These are phyloP conservation scores for Mucor irregularis DNA, from an alignment of 371 early-diverging fungal species.

Conservation along the genomic window DNA sequence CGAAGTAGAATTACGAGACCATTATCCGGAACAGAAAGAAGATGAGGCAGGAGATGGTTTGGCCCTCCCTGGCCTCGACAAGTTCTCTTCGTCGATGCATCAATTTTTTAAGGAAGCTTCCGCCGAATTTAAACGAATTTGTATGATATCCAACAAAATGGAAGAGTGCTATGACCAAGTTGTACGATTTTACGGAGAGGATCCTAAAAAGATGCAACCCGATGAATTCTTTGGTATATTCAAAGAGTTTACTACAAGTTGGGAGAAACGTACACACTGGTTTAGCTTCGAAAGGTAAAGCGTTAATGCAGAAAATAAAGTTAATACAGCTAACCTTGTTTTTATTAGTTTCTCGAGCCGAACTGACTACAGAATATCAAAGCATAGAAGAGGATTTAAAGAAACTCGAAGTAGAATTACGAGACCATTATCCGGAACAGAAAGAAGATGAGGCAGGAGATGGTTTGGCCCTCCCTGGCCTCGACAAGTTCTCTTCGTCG, in stretches of 20 bases:
- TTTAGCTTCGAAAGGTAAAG: constrained; percentile 58
- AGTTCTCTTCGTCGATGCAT: constrained; percentile 47
- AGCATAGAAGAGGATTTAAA: constrained; percentile 47
- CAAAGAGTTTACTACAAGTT: constrained; percentile 70
- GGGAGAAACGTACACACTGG: constrained; percentile 40
- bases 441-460: background rate
- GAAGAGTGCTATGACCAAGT: constrained; percentile 64
- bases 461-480: background rate
- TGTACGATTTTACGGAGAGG: constrained; percentile 81
- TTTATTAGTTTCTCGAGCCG: constrained; percentile 44
- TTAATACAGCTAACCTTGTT: no score
- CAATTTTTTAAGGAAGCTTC: constrained; percentile 53
- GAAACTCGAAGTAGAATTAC: constrained; percentile 43
- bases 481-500: constrained; percentile 37
- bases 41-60: background rate
- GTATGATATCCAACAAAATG: constrained; percentile 52
- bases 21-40: constrained; percentile 19
- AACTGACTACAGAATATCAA: constrained; percentile 51
- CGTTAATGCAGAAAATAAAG: no score
- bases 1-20: constrained; percentile 36
- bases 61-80: constrained; percentile 12
- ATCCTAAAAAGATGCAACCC: constrained; percentile 71
- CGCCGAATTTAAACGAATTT: constrained; percentile 40
- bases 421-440: constrained; percentile 27
- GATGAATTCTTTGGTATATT: constrained; percentile 90